Evolutionary conservation across 495 filamentous ascomycete species (phyloP), one percentile per base, ranked within the genome.

Genomic region (Penicillium maclennaniae): DNA sequence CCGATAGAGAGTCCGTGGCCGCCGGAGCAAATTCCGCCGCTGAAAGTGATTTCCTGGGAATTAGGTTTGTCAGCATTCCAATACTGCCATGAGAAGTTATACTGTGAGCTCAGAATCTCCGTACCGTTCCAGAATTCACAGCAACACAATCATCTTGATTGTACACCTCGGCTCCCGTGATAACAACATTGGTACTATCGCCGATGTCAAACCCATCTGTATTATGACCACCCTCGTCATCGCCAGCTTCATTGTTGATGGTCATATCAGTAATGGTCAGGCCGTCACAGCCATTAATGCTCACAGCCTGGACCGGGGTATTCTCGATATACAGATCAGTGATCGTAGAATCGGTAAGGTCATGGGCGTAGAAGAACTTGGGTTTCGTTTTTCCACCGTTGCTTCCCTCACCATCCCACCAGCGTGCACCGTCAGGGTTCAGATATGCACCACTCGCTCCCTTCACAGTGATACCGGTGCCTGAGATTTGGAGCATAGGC

Each of bases 101-200:
- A 4, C 8, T 17, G 17, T 1, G 5, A 17, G 20, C 20, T 17
- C 2, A 10, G 6, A 5, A 1, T 19, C 7, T 12, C 5, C 43
- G 19, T 55, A 63, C 60, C 21, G 60, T 58, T 39, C 61, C 61
- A 37, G 61, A 80, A 63, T 85, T 87, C 51, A 87, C 60, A 7
- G 84, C 84, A 14, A 87, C 64, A 57, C 84, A 87, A 58, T 87
- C 84, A 54, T 86, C 84, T 61, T 87, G 84, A 59, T 82, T 87
- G 49, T 80, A 72, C 4, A 86, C 75, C 26, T 62, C 79, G 12
- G 80, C 78, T 16, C 73, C 72, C 14, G 67, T 70, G 54, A 87
- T 85, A 21, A 69, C 75, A n/a, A 86, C 69, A n/a, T 73, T 68
- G 21, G 68, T 72, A 4, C 71, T 77, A 1, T 56, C 60, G 8